Base-by-base conservation (phyloP, 2,329 filamentous ascomycete genomes). In the Fusarium lateritium region DNA sequence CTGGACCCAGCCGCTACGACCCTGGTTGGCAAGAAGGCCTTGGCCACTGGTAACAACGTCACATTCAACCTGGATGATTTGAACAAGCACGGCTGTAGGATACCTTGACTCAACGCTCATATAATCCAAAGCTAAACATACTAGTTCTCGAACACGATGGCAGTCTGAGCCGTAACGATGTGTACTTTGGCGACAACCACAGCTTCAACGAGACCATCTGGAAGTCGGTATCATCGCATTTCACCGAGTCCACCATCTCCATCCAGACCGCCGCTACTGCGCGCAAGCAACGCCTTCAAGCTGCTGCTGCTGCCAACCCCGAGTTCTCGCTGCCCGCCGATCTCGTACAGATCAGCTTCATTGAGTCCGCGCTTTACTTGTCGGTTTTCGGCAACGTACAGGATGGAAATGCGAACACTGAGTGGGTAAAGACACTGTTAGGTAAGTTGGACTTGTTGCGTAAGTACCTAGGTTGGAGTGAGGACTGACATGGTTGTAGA, bases 201-300 rank as follows among this genome's bases (percentile, higher is more conserved):
- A 73, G 67, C 38, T 73, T 73, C 59, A 73, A 73, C 31, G 24
- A 72, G 58, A 69, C 67, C 24, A 70, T 73, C 40, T 73, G 71
- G 71, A 36, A 38, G 2, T 10, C 46, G 2, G 69, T 69, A 2
- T 49, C 58, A 7, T 56, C 71, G 2, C 71, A 73, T 34, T 73
- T 73, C 14, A 67, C 62, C 1, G 55, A 69, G 24, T 21, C 52
- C 3, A 73, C 61, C n/a, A 73, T 73, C 21, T 73, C 71, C 10
- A 72, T 73, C 15, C 19, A 53, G 36, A 69, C 58, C 2, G 71
- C 71, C 3, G 71, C 71, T 7, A 50, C 45, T 2, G 71, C 66
- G 7, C 69, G 71, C 39, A 73, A 73, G 8, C 55, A 63, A 8
- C 71, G 71, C 13, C 58, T 73, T 24, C 19, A 52, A 13, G 59